A percentile compares a stretch with the other conserved stretches of the same genome.
These are phyloP conservation scores for Cadophora malorum DNA, from an alignment of 2,329 filamentous ascomycete genomes.

Conservation along the genomic window DNA sequence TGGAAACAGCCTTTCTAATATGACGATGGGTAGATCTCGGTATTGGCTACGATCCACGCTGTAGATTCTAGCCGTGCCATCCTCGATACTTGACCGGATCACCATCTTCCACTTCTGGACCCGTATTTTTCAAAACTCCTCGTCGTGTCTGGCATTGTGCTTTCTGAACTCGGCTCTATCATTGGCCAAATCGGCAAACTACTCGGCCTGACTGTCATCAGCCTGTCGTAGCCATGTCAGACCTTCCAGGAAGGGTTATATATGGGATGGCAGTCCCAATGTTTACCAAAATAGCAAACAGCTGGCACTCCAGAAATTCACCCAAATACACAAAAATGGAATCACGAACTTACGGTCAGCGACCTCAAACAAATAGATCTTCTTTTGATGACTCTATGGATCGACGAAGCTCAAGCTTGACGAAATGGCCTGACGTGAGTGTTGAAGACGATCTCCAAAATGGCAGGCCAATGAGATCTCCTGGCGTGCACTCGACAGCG, in stretches of 20 bases:
- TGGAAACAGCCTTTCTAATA: constrained; percentile 13
- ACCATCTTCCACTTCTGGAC: constrained; percentile 4
- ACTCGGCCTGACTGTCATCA: background rate
- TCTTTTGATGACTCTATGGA: constrained; percentile 28
- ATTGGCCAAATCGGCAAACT: background rate
- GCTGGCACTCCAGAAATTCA: constrained; percentile 20
- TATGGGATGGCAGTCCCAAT: constrained; percentile 28
- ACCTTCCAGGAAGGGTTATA: constrained; percentile 1
- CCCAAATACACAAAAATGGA: constrained; percentile 29
- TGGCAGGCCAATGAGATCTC: constrained; percentile 13
- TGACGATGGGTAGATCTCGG: constrained; percentile 9
- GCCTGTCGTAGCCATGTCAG: background rate
- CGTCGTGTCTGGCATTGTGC: background rate
- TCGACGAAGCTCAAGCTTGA: constrained; percentile 18
- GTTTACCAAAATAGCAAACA: constrained; percentile 21
- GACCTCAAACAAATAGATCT: constrained; percentile 14
- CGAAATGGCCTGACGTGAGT: constrained; percentile 30
- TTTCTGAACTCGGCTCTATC: background rate
- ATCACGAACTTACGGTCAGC: constrained; percentile 10
- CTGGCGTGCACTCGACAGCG: constrained; percentile 12
- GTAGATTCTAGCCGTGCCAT: constrained; percentile 13
- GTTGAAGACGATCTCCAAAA: constrained; percentile 26
- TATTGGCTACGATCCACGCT: constrained; percentile 18
- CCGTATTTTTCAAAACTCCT: constrained; percentile 9
- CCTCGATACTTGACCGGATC: constrained; percentile 4